Percentiles rank a stretch among this genome's conserved stretches.
phyloP scores from a whole-genome alignment of 2,329 filamentous ascomycete species.

The Albophoma yamanashiensis region DNA sequence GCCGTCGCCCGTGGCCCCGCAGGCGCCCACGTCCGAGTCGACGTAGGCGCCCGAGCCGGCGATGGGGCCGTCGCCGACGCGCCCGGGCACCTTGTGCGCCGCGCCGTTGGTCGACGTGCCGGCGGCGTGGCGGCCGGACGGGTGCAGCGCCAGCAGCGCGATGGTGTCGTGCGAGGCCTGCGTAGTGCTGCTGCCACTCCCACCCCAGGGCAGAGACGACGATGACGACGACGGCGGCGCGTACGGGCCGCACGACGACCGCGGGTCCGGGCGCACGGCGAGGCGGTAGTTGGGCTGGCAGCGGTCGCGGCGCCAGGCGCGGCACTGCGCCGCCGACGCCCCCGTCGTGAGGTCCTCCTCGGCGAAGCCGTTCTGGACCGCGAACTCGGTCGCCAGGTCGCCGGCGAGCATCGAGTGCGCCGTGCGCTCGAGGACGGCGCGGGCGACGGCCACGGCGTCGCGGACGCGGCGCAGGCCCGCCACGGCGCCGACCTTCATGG shows the following conservation, averaged over 20 bases:
- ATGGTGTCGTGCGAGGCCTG: constrained; percentile 38
- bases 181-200: not conserved
- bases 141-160: constrained; percentile 36
- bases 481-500: constrained; percentile 43
- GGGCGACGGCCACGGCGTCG: constrained; percentile 38
- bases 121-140: constrained; percentile 36
- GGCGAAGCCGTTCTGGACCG: constrained; percentile 37
- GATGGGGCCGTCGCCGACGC: constrained; percentile 45
- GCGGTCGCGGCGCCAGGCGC: constrained; percentile 26
- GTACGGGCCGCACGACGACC: constrained; percentile 35
- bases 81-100: constrained; percentile 41
- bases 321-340: constrained; percentile 27
- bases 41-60: constrained; percentile 44
- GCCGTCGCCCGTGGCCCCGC: constrained; percentile 45
- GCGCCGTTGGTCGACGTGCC: constrained; percentile 47
- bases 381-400: constrained; percentile 42
- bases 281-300: constrained; percentile 43
- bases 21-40: constrained; percentile 41
- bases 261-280: constrained; percentile 32
- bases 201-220: no score
- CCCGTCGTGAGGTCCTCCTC: constrained; percentile 31
- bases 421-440: constrained; percentile 39
- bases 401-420: constrained; percentile 40
- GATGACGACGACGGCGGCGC: constrained; percentile 14
- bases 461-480: constrained; percentile 37